Evolutionary conservation across 306 rosid genomes (phyloP).

Genomic region (Amphicarpaea edgeworthii): DNA sequence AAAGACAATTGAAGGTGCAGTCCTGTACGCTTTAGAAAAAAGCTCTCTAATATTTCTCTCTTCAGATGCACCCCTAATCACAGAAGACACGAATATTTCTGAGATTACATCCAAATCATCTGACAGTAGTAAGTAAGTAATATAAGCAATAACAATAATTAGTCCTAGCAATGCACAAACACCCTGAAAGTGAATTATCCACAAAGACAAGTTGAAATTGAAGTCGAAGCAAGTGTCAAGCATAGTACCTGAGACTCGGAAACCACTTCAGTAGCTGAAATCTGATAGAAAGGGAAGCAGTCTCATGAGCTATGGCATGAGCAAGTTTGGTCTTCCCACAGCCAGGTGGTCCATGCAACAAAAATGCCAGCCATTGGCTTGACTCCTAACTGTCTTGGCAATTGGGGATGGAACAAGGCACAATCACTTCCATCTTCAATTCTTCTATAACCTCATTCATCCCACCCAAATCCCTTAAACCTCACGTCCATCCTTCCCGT

Average conservation of each 20-base stretch:
- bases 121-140: not conserved
- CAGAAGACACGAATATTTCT: not conserved
- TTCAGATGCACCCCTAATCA: constrained; percentile 69
- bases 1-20: constrained; percentile 82
- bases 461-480: constrained; percentile 80
- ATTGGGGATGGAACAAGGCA: constrained; percentile 63
- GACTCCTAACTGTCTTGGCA: constrained; percentile 62
- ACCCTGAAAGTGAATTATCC: not conserved
- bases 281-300: constrained; percentile 72
- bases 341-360: constrained; percentile 87
- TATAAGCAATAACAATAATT: constrained; percentile 2
- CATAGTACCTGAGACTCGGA: constrained; percentile 72
- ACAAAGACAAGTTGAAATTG: not conserved
- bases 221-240: not conserved
- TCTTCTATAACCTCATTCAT: constrained; percentile 68
- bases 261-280: constrained; percentile 78
- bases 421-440: constrained; percentile 69
- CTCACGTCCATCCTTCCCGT: constrained; percentile 62
- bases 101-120: not conserved
- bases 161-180: not conserved
- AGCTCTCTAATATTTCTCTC: constrained; percentile 80
- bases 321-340: constrained; percentile 93
- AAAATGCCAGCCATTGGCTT: constrained; percentile 71
- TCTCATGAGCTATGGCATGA: constrained; percentile 87
- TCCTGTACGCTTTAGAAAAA: constrained; percentile 73